Evolutionary conservation across 1,284 basidiomycete genomes (phyloP).

Genomic region (Earliella scabrosa): DNA sequence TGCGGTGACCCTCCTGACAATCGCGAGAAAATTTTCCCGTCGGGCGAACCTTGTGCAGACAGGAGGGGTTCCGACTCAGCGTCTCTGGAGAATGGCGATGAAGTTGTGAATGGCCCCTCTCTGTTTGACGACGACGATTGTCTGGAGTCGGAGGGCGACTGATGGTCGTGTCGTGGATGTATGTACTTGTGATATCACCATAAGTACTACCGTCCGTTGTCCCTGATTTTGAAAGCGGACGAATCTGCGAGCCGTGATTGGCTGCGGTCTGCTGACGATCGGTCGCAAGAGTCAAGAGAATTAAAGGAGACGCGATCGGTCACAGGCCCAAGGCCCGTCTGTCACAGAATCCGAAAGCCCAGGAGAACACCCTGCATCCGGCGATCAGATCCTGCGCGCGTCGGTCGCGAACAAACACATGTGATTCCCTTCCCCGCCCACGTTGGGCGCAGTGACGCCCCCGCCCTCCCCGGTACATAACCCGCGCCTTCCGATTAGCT

Average conservation of each 20-base stretch:
- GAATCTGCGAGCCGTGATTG: slow-evolving; percentile 6
- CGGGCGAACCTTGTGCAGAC: neutral
- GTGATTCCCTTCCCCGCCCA: slow-evolving; percentile 11
- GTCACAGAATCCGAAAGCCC: slow-evolving; percentile 9
- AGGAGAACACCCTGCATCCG: no score
- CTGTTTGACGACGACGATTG: slow-evolving; percentile 21
- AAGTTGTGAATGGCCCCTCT: slow-evolving; percentile 24
- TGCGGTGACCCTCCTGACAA: no score
- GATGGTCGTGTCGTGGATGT: neutral
- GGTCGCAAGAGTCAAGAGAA: neutral
- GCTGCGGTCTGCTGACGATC: neutral
- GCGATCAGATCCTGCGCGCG: slow-evolving; percentile 11
- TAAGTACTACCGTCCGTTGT: neutral
- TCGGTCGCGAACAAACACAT: slow-evolving; percentile 17
- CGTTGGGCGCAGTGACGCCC: slow-evolving; percentile 1
- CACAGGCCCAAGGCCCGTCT: slow-evolving; percentile 7
- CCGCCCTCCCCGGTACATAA: slow-evolving; percentile 1
- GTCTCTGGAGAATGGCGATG: neutral
- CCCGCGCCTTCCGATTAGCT: slow-evolving; percentile 11
- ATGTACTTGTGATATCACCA: neutral
- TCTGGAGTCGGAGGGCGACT: slow-evolving; percentile 9
- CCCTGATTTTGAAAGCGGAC: neutral
- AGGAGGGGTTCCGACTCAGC: neutral
- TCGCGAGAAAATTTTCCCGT: no score
- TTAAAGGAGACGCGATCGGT: slow-evolving; percentile 11